Base-by-base conservation (phyloP, 441 rosid species). In the Aquilaria agallochum region DNA sequence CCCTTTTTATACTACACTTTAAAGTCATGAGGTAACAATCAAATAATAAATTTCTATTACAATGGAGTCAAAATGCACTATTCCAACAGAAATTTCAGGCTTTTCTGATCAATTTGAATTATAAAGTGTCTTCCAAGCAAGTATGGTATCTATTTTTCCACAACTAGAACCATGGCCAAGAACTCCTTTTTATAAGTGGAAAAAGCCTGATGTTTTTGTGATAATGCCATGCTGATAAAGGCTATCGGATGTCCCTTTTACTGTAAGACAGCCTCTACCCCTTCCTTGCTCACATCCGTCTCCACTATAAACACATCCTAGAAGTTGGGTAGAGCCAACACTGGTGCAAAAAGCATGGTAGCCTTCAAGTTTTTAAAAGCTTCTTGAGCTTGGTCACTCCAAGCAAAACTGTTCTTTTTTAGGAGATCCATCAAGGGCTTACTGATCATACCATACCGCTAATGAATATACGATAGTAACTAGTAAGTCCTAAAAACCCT, bases 181-280 rank as follows among this genome's bases (percentile, higher is more conserved):
- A 48, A 31, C 12, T 63, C 67, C 42, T 60, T 60, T 31, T 59
- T 13, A 34, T 60, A 50, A 1, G 56, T 32, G 5, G 6, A 48
- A 1, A 50, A 8, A 0, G 31, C 55, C 9, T 49, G 56, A 31
- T 50, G 31, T 3, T 31, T 14, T 12, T 3, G 15, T 0, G 49
- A 2, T 10, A 60, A 3, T 3, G 46, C 55, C 11, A 30, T 31
- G 31, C 56, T 60, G 2, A 7, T 10, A 31, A 27, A 60, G 0
- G 56, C 56, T 2, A 60, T 3, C 0, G 56, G 64, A 11, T 30
- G 20, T 14, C 53, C 53, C 5, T 46, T 13, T 15, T 48, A 52
- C 2, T n/a, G 12, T 2, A 59, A 30, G 5, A 59, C 53, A 3
- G 30, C 53, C 31, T 52, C 36, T 1, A 59, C 11, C 1, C 53